Conservation (phyloP, 208 protist species). For the Wallacemonas sp. region DNA sequence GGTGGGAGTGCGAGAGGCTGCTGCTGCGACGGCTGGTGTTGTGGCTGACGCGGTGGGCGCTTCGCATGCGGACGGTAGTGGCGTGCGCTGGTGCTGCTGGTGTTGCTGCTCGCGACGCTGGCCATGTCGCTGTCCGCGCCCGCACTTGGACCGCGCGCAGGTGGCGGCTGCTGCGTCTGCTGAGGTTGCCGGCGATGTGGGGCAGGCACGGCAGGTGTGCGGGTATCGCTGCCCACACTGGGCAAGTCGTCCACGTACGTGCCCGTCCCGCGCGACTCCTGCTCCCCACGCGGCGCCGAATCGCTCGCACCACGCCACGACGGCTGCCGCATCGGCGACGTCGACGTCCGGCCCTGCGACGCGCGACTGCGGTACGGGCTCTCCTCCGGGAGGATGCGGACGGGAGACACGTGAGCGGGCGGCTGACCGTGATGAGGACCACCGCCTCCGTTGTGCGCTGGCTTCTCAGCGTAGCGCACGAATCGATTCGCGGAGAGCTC, state of each 20-base stretch:
- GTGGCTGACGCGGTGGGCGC: too few species aligned
- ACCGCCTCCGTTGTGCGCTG: neutral
- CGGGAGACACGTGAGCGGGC: neutral
- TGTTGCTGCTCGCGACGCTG: neutral
- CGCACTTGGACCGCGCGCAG: too few species aligned
- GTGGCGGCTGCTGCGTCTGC: too few species aligned
- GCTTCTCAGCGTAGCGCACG: neutral
- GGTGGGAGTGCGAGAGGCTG: too few species aligned
- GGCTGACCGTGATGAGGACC: neutral
- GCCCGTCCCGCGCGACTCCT: too few species aligned
- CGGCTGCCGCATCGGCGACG: conserved; percentile 13
- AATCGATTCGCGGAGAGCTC: conserved; percentile 5
- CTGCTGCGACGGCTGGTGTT: too few species aligned
- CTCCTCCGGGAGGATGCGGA: conserved; percentile 2
- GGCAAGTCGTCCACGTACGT: neutral
- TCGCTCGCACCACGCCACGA: neutral
- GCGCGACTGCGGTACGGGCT: neutral
- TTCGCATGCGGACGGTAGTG: conserved; percentile 1
- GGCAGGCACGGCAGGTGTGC: too few species aligned
- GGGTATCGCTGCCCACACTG: too few species aligned
- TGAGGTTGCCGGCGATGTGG: too few species aligned
- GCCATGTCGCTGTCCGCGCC: neutral
- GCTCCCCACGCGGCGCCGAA: neutral
- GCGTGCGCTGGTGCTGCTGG: too few species aligned
- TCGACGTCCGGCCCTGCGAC: neutral